Base-by-base conservation (phyloP, 768 basidiomycete species). In the Dictyophora rubrovolvata region DNA sequence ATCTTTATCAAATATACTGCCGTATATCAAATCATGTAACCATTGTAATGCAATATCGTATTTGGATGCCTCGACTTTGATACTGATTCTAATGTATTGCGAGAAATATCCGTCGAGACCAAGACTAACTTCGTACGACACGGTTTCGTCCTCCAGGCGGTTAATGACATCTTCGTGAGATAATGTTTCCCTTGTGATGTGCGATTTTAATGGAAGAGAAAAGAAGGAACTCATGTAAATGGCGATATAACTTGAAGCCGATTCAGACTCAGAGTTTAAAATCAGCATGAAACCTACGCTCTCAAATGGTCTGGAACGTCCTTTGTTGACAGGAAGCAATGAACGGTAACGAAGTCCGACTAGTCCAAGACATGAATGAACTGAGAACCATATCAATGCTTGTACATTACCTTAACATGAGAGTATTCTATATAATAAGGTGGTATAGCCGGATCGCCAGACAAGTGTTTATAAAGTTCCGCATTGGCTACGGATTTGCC, bases 361-460 rank as follows among this genome's bases (percentile, higher is more conserved):
- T 96, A 62, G 28, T 2, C 7, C 42, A 42, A 14, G 42, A 9
- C n/a, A 42, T 42, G 12, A 12, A 51, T 17, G 1, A 7, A 36
- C 23, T 9, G 16, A 14, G 42, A 42, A n/a, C 4, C 2, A 12
- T 12, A 42, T 14, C 3, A 12, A 42, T 14, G 42, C 14, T 42
- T 14, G 11, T 12, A n/a, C 42, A 42, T 47, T 53, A 89, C 93
- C 75, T 92, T 81, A 52, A 95, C 92, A 69, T 94, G 90, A 65
- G 96, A 89, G 66, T 91, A 99, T 67, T 96, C 87, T 10, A 95
- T 82, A 68, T 93, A 94, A 73, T 93, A 94, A 6, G 95, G 84
- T 35, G 94, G 68, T 2, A 79, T 68, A 1, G 76, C 68, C 2
- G 85, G 86, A 63, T 96, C 93, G 2, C 73, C 68, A 55, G 81